Evolutionary conservation across 176 grass and related monocot species (phyloP), one percentile per base, ranked within the genome.

Genomic region (Puccinellia tenuiflora): DNA sequence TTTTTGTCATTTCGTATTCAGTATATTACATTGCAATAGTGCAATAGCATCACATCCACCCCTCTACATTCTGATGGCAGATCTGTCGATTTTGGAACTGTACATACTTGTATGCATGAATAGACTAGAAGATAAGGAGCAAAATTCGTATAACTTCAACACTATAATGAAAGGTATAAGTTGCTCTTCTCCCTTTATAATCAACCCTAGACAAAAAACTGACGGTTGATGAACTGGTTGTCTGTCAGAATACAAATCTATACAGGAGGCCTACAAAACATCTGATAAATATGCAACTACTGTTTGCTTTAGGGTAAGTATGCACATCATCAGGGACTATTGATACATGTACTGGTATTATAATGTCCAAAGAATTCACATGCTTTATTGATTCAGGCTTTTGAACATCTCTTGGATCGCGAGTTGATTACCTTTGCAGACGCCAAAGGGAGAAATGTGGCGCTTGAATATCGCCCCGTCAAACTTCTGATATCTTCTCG

Each of bases 51-150:
- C 67, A 80, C 12, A 68, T 68, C 62, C 62, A 57, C 15, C 5
- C 12, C 64, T 51, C 46, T 26, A 52, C 81, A 76, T 85, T 79
- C 17, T 86, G 51, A 68, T 76, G 68, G 22, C 92, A 98, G 96
- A 89, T 64, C 68, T 88, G 50, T 98, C 96, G 24, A 93, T 98
- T 80, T 80, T 98, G 87, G 95, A 98, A 76, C 80, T 98, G 11
- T 95, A 98, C 78, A 85, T 98, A 79, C 88, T 98, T 62, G 92
- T 98, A 33, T 98, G 95, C 88, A 98, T 98, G 95, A 84, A 90
- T 73, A 93, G 95, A 80, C 77, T 98, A 72, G 90, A 98, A 80
- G 78, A 73, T 78, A 98, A 98, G 84, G 95, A 98, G 85, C 88
- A 93, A 71, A 91, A 72, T 45, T 93, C 86, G 30, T 93, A 90